phyloP scores from a whole-genome alignment of 164 flowering plant genomes.

The Sedum album region DNA sequence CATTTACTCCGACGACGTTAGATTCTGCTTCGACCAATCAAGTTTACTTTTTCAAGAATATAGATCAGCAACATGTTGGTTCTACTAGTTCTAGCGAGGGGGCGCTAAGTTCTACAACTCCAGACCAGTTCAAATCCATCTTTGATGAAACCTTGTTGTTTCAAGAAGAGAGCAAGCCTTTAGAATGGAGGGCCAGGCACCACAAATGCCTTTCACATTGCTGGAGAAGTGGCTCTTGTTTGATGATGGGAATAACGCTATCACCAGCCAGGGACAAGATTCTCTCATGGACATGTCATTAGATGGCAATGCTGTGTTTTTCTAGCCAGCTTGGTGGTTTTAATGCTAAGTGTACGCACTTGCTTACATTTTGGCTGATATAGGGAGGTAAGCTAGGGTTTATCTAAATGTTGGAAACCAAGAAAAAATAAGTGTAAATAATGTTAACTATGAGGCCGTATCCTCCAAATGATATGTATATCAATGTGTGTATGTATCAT shows the following conservation, averaged over 20 bases:
- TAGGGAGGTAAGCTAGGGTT: not conserved
- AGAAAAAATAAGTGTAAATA: conserved; percentile 6
- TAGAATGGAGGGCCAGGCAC: conserved; percentile 1
- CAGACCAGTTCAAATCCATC: conserved; percentile 2
- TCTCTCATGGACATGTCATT: conserved; percentile 5
- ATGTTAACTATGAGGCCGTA: not conserved
- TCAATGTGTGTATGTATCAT: not conserved
- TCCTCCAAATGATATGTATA: conserved; percentile 3
- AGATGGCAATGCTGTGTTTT: conserved; percentile 4
- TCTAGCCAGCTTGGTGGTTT: not conserved
- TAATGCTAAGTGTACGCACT: not conserved
- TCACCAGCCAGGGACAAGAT: not conserved
- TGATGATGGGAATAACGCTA: conserved; percentile 7
- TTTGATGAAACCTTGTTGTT: not conserved
- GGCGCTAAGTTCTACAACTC: not conserved
- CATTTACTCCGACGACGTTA: not conserved
- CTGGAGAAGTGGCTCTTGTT: conserved; percentile 9
- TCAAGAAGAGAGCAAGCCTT: conserved; percentile 9
- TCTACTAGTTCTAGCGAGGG: not conserved
- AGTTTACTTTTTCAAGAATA: not conserved
- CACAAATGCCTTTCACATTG: conserved; percentile 9
- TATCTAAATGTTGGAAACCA: not conserved
- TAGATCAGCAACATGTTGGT: not conserved
- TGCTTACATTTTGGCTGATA: conserved; percentile 3
- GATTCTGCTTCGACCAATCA: not conserved